These are phyloP conservation scores for Exophiala sideris DNA, from an alignment of 2,329 filamentous ascomycete genomes.

Conservation along the genomic window DNA sequence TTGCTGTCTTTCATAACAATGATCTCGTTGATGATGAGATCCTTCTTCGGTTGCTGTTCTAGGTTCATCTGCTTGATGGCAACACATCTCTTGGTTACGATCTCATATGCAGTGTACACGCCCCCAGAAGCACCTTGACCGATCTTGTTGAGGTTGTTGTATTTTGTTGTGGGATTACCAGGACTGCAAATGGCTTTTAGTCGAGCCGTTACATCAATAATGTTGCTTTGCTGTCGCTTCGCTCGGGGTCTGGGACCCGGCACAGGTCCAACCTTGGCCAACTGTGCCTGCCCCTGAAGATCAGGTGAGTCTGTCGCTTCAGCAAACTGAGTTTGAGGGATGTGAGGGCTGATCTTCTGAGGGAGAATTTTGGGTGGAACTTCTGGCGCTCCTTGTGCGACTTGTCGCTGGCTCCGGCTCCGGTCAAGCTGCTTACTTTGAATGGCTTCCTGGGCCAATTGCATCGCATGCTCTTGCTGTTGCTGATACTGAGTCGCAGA, in stretches of 20 bases:
- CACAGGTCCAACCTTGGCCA: constrained; percentile 49
- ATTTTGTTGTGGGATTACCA: constrained; percentile 83
- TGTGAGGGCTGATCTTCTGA: constrained; percentile 28
- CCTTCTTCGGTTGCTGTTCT: constrained; percentile 97
- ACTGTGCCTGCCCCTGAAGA: constrained; percentile 33
- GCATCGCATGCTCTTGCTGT: constrained; percentile 82
- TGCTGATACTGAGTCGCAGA: constrained; percentile 52
- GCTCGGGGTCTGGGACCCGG: constrained; percentile 58
- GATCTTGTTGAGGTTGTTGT: constrained; percentile 86
- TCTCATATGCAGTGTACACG: constrained; percentile 87
- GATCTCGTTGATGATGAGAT: constrained; percentile 98
- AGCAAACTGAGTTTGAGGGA: constrained; percentile 40
- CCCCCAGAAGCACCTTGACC: constrained; percentile 96
- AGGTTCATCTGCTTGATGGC: constrained; percentile 99
- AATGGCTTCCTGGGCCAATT: constrained; percentile 74
- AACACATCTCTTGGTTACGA: constrained; percentile 78
- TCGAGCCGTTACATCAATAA: constrained; percentile 75
- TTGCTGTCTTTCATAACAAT: constrained; percentile 99
- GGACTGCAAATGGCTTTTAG: constrained; percentile 87
- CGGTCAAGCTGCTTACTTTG: constrained; percentile 65
- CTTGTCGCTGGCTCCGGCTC: constrained; percentile 69
- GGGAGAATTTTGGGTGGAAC: constrained; percentile 34
- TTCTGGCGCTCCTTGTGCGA: constrained; percentile 49
- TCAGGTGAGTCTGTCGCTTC: constrained; percentile 36
- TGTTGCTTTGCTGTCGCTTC: constrained; percentile 71